Evolutionary conservation across 2,329 filamentous ascomycete genomes (phyloP), one percentile per base, ranked within the genome.

Genomic region (Alternaria arbusti): DNA sequence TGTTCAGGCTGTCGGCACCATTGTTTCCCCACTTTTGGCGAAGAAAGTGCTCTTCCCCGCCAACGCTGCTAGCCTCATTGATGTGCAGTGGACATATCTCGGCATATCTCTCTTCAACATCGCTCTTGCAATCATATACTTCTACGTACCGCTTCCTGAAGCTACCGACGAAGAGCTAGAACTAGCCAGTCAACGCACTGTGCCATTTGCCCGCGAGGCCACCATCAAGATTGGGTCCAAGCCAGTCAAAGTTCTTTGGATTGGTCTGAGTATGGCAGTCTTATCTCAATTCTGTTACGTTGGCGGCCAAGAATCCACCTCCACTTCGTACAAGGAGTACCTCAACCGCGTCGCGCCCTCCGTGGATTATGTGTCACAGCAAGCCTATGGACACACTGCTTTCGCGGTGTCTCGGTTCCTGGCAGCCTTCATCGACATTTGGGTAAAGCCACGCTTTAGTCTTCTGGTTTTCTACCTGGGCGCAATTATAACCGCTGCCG

Each of bases 11-110:
- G 80, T 88, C 45, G 88, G 88, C 8, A 88, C 83, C 43, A 83
- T 89, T 7, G 76, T 88, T 11, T 88, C 88, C 0, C 87, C 87
- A 3, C 80, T 89, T 3, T 81, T 90, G 36, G 88, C 88, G 4
- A 82, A 86, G 61, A 86, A 85, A 57, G 87, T 87, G 0, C 82
- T 90, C 26, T 89, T 89, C 78, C 83, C 81, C 45, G 69, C 71
- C 15, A 79, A 85, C 59, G 84, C 85, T 0, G 80, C 83, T 1
- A 85, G 83, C 10, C 74, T 90, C 25, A 85, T 89, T 59, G 83
- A 88, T 58, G 87, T 89, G 1, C 88, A 90, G 72, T 90, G 88
- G 87, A 85, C 87, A 0, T 90, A 90, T 64, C 84, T 90, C 3
- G 88, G 86, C 8, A 89, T 90, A 60, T 84, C 87, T 1, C 81